A percentile compares a stretch with the other conserved stretches of the same genome.
These are phyloP conservation scores for Middelhovenomyces tepae DNA, from an alignment of 805 yeast genomes.

Conservation along the genomic window DNA sequence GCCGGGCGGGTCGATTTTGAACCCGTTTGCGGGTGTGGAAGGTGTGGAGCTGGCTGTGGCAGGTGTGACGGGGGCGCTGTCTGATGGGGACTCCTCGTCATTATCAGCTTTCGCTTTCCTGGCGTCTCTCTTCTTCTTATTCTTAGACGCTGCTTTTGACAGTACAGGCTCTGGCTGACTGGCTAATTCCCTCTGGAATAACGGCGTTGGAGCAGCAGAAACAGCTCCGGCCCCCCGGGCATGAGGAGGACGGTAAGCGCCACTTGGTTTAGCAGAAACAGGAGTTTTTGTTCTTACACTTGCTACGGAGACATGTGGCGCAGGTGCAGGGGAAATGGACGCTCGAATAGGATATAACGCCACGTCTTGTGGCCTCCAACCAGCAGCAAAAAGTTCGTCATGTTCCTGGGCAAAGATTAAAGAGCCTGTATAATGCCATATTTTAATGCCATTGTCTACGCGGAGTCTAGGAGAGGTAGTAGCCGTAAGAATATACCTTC, in stretches of 20 bases:
- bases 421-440: slow-evolving; percentile 88
- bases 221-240: slow-evolving; percentile 45
- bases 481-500: slow-evolving; percentile 85
- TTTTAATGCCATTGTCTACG: slow-evolving; percentile 89
- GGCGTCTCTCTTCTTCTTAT: slow-evolving; percentile 43
- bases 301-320: slow-evolving; percentile 62
- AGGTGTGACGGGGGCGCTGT: slow-evolving; percentile 13
- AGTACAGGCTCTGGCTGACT: slow-evolving; percentile 4
- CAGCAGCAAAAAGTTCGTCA: slow-evolving; percentile 68
- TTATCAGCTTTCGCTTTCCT: no score
- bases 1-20: slow-evolving; percentile 11
- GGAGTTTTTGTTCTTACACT: slow-evolving; percentile 14
- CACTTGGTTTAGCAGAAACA: slow-evolving; percentile 54
- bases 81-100: slow-evolving; percentile 29
- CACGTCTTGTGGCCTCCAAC: slow-evolving; percentile 70
- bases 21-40: no score
- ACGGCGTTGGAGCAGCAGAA: slow-evolving; percentile 7
- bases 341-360: slow-evolving; percentile 45
- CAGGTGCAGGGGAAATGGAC: slow-evolving; percentile 40
- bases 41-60: slow-evolving; percentile 14
- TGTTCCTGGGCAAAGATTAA: slow-evolving; percentile 71
- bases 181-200: no score
- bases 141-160: slow-evolving; percentile 17
- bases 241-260: slow-evolving; percentile 97
- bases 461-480: slow-evolving; percentile 95